Evolutionary conservation across 306 rosid genomes (phyloP).

Genomic region (Cicer chorassanicum): DNA sequence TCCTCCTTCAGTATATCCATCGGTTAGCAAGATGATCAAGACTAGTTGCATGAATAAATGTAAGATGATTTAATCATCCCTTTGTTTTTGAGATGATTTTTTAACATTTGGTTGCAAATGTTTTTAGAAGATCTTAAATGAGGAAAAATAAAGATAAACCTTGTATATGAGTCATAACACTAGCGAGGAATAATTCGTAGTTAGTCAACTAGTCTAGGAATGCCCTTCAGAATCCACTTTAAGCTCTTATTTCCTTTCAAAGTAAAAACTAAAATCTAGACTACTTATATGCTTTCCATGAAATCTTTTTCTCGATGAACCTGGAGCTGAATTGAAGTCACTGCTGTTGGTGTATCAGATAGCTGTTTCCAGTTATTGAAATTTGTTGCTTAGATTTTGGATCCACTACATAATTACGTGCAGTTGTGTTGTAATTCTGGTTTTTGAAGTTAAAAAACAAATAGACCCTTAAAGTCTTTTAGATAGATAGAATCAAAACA

Average conservation of each 20-base stretch:
- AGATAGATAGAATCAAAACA: conserved; percentile 1
- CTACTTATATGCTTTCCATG: conserved; percentile 18
- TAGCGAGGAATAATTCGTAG: background rate
- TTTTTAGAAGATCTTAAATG: background rate
- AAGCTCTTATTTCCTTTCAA: conserved; percentile 1
- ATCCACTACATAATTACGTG: conserved; percentile 1
- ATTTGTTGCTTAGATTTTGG: conserved; percentile 4
- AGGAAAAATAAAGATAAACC: conserved; percentile 17
- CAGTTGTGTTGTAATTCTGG: background rate
- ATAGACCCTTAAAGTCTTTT: background rate
- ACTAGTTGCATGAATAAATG: conserved; percentile 81
- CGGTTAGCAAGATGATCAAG: conserved; percentile 93
- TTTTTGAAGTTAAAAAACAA: background rate
- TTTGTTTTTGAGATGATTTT: conserved; percentile 17
- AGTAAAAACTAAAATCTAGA: conserved; percentile 22
- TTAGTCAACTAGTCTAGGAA: conserved; percentile 17
- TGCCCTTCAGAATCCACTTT: conserved; percentile 3
- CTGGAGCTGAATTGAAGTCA: conserved; percentile 31
- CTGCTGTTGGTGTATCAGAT: background rate
- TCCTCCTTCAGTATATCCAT: conserved; percentile 97
- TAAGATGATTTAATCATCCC: conserved; percentile 55
- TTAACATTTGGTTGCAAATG: conserved; percentile 27
- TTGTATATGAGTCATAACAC: conserved; percentile 26
- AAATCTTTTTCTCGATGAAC: conserved; percentile 20
- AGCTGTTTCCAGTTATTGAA: conserved; percentile 23